Conservation (phyloP, 805 yeast species). For the Isabelozyma rhagii region DNA sequence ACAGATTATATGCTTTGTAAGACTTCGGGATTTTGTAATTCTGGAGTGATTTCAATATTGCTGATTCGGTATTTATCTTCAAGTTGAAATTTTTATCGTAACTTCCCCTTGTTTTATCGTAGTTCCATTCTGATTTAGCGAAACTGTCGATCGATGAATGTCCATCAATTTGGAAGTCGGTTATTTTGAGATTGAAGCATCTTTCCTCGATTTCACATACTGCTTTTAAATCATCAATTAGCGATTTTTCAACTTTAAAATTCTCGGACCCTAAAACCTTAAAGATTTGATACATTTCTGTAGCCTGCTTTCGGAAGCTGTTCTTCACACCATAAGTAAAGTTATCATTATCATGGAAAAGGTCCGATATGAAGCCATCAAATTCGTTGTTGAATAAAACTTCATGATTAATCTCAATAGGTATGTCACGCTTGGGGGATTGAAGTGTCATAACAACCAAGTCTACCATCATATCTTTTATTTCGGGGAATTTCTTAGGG, state of each 20-base stretch:
- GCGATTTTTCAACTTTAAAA: conserved; percentile 24
- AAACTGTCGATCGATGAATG: conserved; percentile 4
- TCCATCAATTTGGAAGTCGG: conserved; percentile 9
- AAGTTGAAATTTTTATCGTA: conserved; percentile 10
- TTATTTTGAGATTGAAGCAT: conserved; percentile 19
- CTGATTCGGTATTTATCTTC: conserved; percentile 2
- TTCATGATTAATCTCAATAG: conserved; percentile 17
- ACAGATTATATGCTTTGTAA: conserved; percentile 17
- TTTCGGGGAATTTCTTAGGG: conserved; percentile 13
- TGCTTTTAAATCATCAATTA: conserved; percentile 28
- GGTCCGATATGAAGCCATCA: neutral
- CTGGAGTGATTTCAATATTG: conserved; percentile 8
- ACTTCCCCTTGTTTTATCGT: neutral
- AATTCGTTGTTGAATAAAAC: conserved; percentile 11
- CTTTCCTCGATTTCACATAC: conserved; percentile 24
- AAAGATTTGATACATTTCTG: conserved; percentile 14
- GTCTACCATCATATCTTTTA: conserved; percentile 14
- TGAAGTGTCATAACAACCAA: conserved; percentile 18
- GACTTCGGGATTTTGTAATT: conserved; percentile 1
- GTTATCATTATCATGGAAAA: conserved; percentile 16
- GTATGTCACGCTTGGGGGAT: conserved; percentile 13
- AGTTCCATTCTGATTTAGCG: neutral
- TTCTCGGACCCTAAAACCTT: conserved; percentile 19
- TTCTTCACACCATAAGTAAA: conserved; percentile 19
- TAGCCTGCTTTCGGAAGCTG: conserved; percentile 16